Base-by-base conservation (phyloP, 306 rosid genomes). In the Alnus glutinosa region DNA sequence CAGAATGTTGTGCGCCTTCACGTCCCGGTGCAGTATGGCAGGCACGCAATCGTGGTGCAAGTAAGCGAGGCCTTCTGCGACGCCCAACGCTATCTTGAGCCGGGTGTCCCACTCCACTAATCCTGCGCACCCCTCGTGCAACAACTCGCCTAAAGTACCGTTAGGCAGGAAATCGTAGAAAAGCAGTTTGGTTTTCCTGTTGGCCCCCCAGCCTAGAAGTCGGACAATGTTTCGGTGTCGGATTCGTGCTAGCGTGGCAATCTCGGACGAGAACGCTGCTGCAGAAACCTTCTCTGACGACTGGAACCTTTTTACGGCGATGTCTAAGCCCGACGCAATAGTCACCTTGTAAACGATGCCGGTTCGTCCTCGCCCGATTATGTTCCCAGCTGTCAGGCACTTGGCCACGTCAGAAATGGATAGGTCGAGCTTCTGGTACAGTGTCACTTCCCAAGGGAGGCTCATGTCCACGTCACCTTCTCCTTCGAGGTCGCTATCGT, bases 11-110 rank as follows among this genome's bases (percentile, higher is more conserved):
- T 75, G 92, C 13, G 89, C 89, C 86, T 95, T 95, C 9, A 93
- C 98, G 61, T 95, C 98, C 30, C 99, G 96, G 90, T 95, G 99
- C 83, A 95, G 81, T 81, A 95, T 95, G 44, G 99, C 90, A 36
- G 97, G 93, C n/a, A 86, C 90, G 58, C 97, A 94, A 72, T 94
- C 97, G 63, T 94, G 94, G 82, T 94, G 98, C 79, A 95, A 75
- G 61, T 95, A 95, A 32, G 98, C 92, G 47, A 92, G 72, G 1
- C 97, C 98, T 55, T 95, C 99, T 1, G 97, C 98, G 9, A 95
- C 91, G 46, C 94, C 97, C 37, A 88, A 3, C 7, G 98, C 99
- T 89, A 95, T 95, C 89, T 80, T 93, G 75, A 93, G 85, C 89
- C 99, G 87, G 7, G 87, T 87, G 73, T 91, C 96, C 99, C 99